Evolutionary conservation across 2,329 filamentous ascomycete species (phyloP), one percentile per base, ranked within the genome.

Genomic region (Diaporthe sp.): DNA sequence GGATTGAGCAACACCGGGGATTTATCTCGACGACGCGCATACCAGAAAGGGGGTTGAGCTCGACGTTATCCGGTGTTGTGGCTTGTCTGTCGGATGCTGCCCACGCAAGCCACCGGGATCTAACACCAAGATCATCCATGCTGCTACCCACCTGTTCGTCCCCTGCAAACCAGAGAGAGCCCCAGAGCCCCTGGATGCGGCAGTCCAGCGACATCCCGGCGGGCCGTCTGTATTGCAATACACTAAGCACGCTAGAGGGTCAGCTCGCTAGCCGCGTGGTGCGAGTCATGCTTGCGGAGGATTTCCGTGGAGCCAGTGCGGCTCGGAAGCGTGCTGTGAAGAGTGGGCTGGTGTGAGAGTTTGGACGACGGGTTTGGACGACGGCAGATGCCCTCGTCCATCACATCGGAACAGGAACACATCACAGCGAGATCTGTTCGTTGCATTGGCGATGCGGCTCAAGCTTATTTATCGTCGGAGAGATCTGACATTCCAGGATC

Each of bases 1-100:
- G 47, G n/a, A 55, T 13, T 42, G 49, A 70, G 65, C 65, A 70
- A 55, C 31, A 7, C 31, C 47, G n/a, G 34, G 47, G 65, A 70
- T 70, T 70, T 70, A 70, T 70, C 65, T 70, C 65, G n/a, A 55
- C 47, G 65, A 28, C 28, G 49, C 47, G 47, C 65, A 39, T 68
- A 20, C 31, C 49, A 55, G 34, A 70, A 55, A 55, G 65, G 65
- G 47, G 65, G 8, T 55, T 34, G 15, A 68, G 17, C 65, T 55
- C 47, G 65, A 70, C 65, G 31, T 22, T 70, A 70, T 70, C 65
- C 65, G 65, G 65, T 12, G 22, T 6, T 53, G 47, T 13, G 42
- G 61, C 49, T 55, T 49, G 34, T 0, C 15, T 55, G 65, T 70
- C 65, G 65, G 65, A 70, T 70, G 65, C 31, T 70, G 65, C 65